phyloP scores from a whole-genome alignment of 2,329 filamentous ascomycete species.

The Bipolaris cookei region DNA sequence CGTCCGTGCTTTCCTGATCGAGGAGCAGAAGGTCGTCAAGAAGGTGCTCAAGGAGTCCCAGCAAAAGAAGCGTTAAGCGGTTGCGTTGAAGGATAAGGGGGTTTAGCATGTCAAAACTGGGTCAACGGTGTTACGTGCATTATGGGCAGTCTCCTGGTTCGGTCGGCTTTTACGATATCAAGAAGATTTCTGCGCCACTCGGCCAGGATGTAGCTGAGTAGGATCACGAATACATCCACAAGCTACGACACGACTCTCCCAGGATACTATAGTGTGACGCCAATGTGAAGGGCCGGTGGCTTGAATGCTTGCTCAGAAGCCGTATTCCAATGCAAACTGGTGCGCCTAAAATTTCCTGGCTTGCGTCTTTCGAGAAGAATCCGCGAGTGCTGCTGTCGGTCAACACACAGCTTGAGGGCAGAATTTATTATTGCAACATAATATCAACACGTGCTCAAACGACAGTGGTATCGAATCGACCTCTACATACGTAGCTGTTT shows the following conservation, averaged over 20 bases:
- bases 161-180: constrained; percentile 48
- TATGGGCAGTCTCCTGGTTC: constrained; percentile 50
- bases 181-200: constrained; percentile 47
- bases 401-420: background rate
- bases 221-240: constrained; percentile 44
- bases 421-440: background rate
- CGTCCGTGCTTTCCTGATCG: constrained; percentile 97
- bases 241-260: constrained; percentile 27
- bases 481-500: background rate
- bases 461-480: background rate
- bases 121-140: constrained; percentile 52
- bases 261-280: constrained; percentile 9
- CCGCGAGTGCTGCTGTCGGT: background rate
- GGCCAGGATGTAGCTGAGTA: constrained; percentile 45
- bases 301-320: constrained; percentile 1
- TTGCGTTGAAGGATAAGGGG: constrained; percentile 32
- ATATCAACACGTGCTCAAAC: background rate
- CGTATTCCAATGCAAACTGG: constrained; percentile 3
- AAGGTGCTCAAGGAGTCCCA: constrained; percentile 99
- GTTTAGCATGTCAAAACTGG: constrained; percentile 47
- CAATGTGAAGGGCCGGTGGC: background rate
- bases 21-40: constrained; percentile 99
- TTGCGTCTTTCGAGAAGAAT: background rate
- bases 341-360: constrained; percentile 1
- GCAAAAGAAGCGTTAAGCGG: constrained; percentile 68